Conservation (phyloP, 129 eudicot genomes). For the Tanacetum coccineum region DNA sequence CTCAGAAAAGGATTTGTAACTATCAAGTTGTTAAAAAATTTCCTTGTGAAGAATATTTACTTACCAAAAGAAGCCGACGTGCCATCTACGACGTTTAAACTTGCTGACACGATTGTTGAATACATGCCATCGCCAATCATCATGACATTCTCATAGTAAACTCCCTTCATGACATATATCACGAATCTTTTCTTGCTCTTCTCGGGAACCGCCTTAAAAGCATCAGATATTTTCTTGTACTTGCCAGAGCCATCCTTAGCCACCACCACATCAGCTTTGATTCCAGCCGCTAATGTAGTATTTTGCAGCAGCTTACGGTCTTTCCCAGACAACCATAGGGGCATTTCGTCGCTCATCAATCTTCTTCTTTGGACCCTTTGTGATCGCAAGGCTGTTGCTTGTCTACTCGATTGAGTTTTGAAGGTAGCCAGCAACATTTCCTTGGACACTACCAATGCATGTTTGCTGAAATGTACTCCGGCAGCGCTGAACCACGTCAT, state of each 20-base stretch:
- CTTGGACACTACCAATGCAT: too few species aligned
- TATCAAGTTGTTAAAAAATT: background rate
- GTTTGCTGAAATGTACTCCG: too few species aligned
- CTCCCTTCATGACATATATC: background rate
- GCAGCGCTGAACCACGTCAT: too few species aligned
- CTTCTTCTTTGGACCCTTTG: background rate
- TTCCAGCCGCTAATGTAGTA: background rate
- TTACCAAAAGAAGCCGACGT: background rate
- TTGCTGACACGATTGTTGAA: background rate
- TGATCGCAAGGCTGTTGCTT: background rate
- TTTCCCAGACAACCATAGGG: background rate
- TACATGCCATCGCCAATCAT: background rate
- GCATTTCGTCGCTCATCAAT: background rate
- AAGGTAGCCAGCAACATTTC: too few species aligned
- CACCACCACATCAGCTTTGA: background rate
- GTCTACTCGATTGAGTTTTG: background rate
- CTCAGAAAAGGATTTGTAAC: background rate
- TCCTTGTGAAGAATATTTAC: background rate
- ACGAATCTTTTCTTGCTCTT: background rate
- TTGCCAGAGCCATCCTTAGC: background rate
- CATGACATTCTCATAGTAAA: background rate
- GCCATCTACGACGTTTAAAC: background rate
- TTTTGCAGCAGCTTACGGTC: background rate
- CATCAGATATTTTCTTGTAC: background rate
- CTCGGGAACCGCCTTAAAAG: background rate